phyloP scores from a whole-genome alignment of 169 alveolate genomes.

The Eimeria maxima region DNA sequence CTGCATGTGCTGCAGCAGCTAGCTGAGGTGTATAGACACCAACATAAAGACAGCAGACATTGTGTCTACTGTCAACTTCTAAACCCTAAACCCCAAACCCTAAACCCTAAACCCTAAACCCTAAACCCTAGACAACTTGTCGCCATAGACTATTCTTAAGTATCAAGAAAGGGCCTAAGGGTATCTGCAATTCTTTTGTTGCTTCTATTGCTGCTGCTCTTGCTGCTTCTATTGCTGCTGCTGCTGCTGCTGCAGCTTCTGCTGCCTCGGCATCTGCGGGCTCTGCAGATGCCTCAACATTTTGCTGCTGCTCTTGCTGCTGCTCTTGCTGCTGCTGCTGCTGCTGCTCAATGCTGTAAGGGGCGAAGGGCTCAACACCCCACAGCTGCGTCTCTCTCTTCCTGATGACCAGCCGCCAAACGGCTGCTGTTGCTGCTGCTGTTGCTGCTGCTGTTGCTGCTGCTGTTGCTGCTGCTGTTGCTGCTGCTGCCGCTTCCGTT shows the following conservation, averaged over 20 bases:
- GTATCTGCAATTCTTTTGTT: background rate
- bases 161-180: constrained; percentile 18
- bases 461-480: constrained; percentile 5
- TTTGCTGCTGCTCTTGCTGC: background rate
- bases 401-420: background rate
- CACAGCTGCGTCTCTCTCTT: background rate
- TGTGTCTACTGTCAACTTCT: background rate
- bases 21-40: background rate
- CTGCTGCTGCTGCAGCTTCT: background rate
- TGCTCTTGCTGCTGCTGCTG: background rate
- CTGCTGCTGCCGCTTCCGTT: background rate
- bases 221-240: background rate
- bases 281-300: background rate
- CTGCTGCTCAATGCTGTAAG: too few relatives aligned
- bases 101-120: constrained; percentile 38
- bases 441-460: constrained; percentile 4
- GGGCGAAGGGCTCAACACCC: background rate
- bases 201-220: background rate
- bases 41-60: too few relatives aligned
- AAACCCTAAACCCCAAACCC: too few relatives aligned
- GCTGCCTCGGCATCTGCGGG: background rate
- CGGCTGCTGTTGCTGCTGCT: background rate
- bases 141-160: constrained; percentile 31
- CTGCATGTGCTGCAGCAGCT: background rate
- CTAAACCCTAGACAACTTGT: background rate